phyloP scores from a whole-genome alignment of 345 rosid genomes.

The Ceriops tagal region DNA sequence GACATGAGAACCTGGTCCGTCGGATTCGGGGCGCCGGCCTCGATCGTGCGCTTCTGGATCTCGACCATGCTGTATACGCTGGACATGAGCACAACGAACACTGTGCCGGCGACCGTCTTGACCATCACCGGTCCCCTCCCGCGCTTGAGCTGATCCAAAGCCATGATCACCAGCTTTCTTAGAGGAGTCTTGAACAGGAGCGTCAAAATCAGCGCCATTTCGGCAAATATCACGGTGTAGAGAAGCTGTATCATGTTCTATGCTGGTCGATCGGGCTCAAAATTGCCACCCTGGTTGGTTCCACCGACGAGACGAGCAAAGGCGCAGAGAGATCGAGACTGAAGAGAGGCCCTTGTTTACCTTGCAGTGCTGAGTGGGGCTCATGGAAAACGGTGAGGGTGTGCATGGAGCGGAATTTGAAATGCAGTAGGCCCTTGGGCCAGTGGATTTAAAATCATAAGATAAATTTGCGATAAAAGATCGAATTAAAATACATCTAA shows the following conservation, averaged over 20 bases:
- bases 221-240: constrained; percentile 50
- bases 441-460: too few species aligned
- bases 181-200: constrained; percentile 78
- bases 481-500: too few species aligned
- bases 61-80: constrained; percentile 52
- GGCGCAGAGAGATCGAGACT: not conserved
- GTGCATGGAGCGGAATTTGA: too few species aligned
- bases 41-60: constrained; percentile 53
- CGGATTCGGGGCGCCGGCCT: constrained; percentile 57
- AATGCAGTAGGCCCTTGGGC: too few species aligned
- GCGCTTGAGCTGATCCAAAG: constrained; percentile 69
- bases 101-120: constrained; percentile 58
- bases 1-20: constrained; percentile 82
- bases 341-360: too few species aligned
- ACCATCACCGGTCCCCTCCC: constrained; percentile 78
- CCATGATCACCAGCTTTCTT: constrained; percentile 60
- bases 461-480: too few species aligned
- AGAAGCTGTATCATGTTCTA: constrained; percentile 66
- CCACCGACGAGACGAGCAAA: too few species aligned
- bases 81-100: constrained; percentile 54
- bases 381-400: too few species aligned
- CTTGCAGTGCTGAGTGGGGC: too few species aligned
- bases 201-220: constrained; percentile 59
- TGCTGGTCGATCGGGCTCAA: not conserved
- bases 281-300: too few species aligned